A percentile compares a stretch with the other conserved stretches of the same genome.
These are phyloP conservation scores for Aspergillus vadensis DNA, from an alignment of 2,329 filamentous ascomycete genomes.

Conservation along the genomic window DNA sequence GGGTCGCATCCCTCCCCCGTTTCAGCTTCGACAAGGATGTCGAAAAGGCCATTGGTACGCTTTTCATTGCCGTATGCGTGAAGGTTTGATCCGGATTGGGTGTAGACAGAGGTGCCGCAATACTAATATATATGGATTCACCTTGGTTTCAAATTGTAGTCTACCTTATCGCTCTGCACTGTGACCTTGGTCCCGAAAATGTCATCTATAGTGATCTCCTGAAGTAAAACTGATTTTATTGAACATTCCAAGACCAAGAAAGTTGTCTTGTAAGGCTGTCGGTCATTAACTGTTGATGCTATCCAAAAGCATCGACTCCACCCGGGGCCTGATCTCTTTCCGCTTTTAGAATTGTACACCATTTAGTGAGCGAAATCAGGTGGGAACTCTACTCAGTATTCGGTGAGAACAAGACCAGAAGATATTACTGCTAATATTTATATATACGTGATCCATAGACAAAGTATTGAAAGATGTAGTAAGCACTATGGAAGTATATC, in stretches of 20 bases:
- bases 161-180: background rate
- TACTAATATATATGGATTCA: background rate
- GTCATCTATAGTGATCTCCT: background rate
- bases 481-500: background rate
- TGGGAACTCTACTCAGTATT: background rate
- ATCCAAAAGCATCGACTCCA: background rate
- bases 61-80: background rate
- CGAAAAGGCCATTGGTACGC: conserved; percentile 10
- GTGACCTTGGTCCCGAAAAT: too few relatives aligned
- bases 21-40: conserved; percentile 14
- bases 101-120: background rate
- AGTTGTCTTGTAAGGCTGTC: background rate
- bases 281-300: background rate
- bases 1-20: conserved; percentile 17
- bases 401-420: background rate
- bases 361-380: background rate
- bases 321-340: conserved; percentile 1
- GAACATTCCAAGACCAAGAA: background rate
- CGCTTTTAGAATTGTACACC: background rate
- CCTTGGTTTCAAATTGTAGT: background rate
- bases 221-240: background rate
- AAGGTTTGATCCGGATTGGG: background rate
- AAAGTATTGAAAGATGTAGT: background rate
- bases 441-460: too few relatives aligned
- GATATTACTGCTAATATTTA: background rate